Evolutionary conservation across 1,284 basidiomycete species (phyloP), one percentile per base, ranked within the genome.

Genomic region (Vanrija sp.): DNA sequence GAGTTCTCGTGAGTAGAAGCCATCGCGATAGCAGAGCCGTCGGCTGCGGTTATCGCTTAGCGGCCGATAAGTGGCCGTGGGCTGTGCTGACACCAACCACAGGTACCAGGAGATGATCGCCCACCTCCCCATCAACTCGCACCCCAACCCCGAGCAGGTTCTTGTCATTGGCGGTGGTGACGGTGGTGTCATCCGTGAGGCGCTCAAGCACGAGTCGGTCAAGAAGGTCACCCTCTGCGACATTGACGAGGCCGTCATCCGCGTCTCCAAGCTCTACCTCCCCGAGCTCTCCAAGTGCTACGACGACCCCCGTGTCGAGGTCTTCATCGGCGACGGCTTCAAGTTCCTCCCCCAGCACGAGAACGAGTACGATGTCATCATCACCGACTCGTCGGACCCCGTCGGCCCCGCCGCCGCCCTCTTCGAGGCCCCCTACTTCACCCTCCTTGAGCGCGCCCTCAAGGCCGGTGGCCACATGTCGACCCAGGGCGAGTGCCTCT

Each of bases 41-140:
- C 19, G 29, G 16, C 8, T 10, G 25, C 15, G n/a, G 21, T n/a
- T 46, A n/a, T 46, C 44, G n/a, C 34, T 12, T 34, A 34, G 4
- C 23, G 16, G 44, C 44, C 28, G 12, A 42, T 19, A 28, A 28
- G 28, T 7, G 5, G 8, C 5, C 26, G 26, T 28, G 28, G 6
- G 6, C 10, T 28, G 28, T 28, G 28, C 50, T 56, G 21, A 57
- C 52, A 21, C 26, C 8, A 28, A 12, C 15, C 21, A 21, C 65
- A 93, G 90, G n/a, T 98, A 98, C 79, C 96, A 98, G 77, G 95
- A 99, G 80, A 98, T 98, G 95, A 98, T 99, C 69, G 85, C 95
- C 18, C 94, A 98, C 79, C 80, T 99, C 49, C 95, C 95, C 39
- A 83, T 98, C 63, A 87, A 91, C 23, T 93, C 88, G 62, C 95